Conservation (phyloP, 495 filamentous ascomycete species). For the Antarctomyces pellizariae region DNA sequence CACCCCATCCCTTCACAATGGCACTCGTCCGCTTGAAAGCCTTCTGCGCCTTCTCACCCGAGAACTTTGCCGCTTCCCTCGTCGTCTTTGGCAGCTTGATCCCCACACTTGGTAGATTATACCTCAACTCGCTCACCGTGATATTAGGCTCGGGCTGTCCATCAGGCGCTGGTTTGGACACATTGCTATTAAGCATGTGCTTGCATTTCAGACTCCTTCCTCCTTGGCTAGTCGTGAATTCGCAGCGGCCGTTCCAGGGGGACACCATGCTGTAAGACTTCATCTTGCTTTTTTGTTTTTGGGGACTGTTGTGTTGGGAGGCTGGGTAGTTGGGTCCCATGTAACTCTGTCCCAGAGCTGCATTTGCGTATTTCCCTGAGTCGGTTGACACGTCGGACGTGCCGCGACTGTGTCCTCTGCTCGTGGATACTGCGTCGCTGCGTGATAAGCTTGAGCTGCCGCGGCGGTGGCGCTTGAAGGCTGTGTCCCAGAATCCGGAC, state of each 20-base stretch:
- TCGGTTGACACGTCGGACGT: slow-evolving; percentile 6
- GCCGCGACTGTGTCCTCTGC: slow-evolving; percentile 6
- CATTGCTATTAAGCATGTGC: slow-evolving; percentile 34
- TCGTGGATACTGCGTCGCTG: too few species aligned
- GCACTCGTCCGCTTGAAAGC: background rate
- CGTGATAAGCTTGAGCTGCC: slow-evolving; percentile 6
- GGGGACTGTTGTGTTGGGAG: too few species aligned
- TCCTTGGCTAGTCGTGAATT: slow-evolving; percentile 51
- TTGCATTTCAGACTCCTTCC: slow-evolving; percentile 59
- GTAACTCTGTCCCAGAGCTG: too few species aligned
- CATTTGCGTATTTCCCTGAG: too few species aligned
- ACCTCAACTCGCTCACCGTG: slow-evolving; percentile 64
- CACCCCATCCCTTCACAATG: background rate
- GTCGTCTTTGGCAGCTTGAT: background rate
- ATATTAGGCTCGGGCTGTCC: too few species aligned
- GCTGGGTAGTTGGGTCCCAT: too few species aligned
- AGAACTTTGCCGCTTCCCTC: slow-evolving; percentile 1
- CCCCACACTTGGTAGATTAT: slow-evolving; percentile 75
- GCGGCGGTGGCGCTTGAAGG: slow-evolving; percentile 13
- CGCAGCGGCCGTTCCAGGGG: slow-evolving; percentile 72
- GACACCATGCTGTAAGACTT: slow-evolving; percentile 43
- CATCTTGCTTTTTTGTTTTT: too few species aligned
- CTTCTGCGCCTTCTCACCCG: slow-evolving; percentile 1
- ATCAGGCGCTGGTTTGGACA: slow-evolving; percentile 12
- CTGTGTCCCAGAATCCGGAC: slow-evolving; percentile 18